Percentiles rank a stretch among this genome's conserved stretches.
These are phyloP conservation scores for Starmera stellimalicola DNA, from an alignment of 1,139 yeast genomes.

Conservation along the genomic window DNA sequence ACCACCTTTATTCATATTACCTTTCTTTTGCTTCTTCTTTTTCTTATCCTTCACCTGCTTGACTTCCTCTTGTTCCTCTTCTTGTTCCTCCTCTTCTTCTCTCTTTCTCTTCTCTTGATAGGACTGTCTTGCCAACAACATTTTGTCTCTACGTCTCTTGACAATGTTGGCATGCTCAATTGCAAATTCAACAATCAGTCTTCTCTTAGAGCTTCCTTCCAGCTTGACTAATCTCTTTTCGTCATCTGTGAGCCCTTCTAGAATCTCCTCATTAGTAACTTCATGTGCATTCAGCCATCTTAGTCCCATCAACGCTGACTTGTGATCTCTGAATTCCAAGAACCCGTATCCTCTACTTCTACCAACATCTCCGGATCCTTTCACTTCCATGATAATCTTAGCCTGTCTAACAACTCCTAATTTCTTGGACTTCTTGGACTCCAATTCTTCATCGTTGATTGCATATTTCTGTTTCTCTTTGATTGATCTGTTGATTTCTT, in stretches of 20 bases:
- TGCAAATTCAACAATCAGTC: slow-evolving; percentile 90
- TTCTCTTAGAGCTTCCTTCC: slow-evolving; percentile 54
- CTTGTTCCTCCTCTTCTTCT: slow-evolving; percentile 25
- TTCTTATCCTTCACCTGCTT: slow-evolving; percentile 7
- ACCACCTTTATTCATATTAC: slow-evolving; percentile 38
- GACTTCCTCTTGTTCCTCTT: slow-evolving; percentile 9
- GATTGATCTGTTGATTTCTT: slow-evolving; percentile 75
- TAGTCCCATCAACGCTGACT: slow-evolving; percentile 88
- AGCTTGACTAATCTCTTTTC: slow-evolving; percentile 45
- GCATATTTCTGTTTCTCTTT: slow-evolving; percentile 45
- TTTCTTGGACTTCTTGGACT: slow-evolving; percentile 56
- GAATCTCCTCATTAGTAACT: slow-evolving; percentile 60
- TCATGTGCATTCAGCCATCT: slow-evolving; percentile 96
- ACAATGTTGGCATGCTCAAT: slow-evolving; percentile 90
- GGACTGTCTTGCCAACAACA: slow-evolving; percentile 35
- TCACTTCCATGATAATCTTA: slow-evolving; percentile 84
- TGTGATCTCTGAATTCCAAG: slow-evolving; percentile 87
- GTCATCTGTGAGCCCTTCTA: slow-evolving; percentile 65
- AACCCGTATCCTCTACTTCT: slow-evolving; percentile 97
- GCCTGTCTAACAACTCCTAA: slow-evolving; percentile 92
- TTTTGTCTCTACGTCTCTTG: slow-evolving; percentile 76
- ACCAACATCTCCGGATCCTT: slow-evolving; percentile 79
- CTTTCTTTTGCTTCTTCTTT: slow-evolving; percentile 21
- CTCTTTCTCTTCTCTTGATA: slow-evolving; percentile 22
- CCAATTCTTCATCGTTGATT: slow-evolving; percentile 34